Conservation (phyloP, 1,284 basidiomycete genomes). For the Leccinum pallidistipes region DNA sequence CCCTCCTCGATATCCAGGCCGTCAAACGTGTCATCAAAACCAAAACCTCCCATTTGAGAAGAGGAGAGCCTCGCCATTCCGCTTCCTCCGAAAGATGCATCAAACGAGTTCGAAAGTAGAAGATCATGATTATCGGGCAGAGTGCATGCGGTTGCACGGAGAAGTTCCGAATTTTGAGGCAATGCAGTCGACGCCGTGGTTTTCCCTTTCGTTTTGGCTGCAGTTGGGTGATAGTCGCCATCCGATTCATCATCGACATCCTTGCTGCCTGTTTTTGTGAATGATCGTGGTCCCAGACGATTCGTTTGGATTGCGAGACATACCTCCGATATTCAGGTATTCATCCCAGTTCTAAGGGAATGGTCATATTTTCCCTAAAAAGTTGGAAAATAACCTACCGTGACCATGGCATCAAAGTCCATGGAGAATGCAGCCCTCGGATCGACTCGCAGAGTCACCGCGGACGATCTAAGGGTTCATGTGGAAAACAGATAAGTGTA, state of each 20-base stretch:
- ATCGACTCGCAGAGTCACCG: conserved; percentile 59
- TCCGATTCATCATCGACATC: conserved; percentile 39
- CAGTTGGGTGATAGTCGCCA: conserved; percentile 49
- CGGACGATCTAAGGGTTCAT: conserved; percentile 46
- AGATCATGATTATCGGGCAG: conserved; percentile 69
- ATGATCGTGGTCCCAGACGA: background rate
- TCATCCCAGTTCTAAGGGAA: conserved; percentile 63
- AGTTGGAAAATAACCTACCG: conserved; percentile 43
- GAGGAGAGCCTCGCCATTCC: conserved; percentile 47
- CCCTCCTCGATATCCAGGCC: conserved; percentile 57
- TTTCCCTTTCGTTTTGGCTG: conserved; percentile 38
- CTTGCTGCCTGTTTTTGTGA: conserved; percentile 10
- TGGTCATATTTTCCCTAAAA: background rate
- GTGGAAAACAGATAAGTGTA: background rate
- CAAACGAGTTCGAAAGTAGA: conserved; percentile 63
- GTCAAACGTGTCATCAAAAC: conserved; percentile 55
- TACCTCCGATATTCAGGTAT: conserved; percentile 46
- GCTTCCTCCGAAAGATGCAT: conserved; percentile 51
- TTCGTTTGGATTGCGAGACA: background rate
- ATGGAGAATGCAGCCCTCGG: conserved; percentile 52
- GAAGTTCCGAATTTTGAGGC: conserved; percentile 38
- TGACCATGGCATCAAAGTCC: conserved; percentile 67
- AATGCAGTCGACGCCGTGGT: conserved; percentile 25
- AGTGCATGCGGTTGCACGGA: conserved; percentile 56
- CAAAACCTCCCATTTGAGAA: conserved; percentile 54